Conservation (phyloP, 441 rosid genomes). For the Eruca vesicaria region DNA sequence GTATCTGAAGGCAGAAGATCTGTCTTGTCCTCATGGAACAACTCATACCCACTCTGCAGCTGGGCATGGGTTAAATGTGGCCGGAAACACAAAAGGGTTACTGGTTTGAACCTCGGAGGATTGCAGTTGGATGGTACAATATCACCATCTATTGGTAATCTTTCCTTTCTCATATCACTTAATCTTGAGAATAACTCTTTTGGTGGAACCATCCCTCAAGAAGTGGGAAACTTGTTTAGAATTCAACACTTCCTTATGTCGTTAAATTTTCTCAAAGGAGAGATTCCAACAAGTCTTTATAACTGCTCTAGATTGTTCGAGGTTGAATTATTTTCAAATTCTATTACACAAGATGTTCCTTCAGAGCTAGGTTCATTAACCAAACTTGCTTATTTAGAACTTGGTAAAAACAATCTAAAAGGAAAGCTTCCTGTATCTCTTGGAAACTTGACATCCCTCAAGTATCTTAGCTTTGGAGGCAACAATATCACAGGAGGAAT, state of each 20-base stretch:
- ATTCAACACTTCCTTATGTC: neutral
- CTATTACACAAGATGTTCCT: neutral
- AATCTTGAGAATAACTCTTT: neutral
- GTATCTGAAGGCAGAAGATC: neutral
- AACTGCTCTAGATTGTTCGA: neutral
- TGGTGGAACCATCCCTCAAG: neutral
- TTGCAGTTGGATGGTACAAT: neutral
- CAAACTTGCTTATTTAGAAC: neutral
- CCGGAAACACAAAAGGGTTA: neutral
- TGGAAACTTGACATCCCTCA: constrained; percentile 12
- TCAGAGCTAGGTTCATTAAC: neutral
- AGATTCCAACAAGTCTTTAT: neutral
- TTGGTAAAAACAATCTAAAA: neutral
- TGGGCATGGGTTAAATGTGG: neutral
- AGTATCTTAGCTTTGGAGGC: neutral
- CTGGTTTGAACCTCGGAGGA: neutral
- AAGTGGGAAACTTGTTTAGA: neutral
- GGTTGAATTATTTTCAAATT: neutral
- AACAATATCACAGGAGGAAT: neutral
- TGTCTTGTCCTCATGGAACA: constrained; percentile 10
- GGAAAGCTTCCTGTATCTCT: neutral
- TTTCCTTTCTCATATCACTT: constrained; percentile 4
- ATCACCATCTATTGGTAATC: constrained; percentile 13
- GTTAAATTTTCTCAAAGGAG: neutral
- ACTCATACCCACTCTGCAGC: neutral